Evolutionary conservation across 2,329 filamentous ascomycete species (phyloP), one percentile per base, ranked within the genome.

Genomic region (Colletotrichum musae): DNA sequence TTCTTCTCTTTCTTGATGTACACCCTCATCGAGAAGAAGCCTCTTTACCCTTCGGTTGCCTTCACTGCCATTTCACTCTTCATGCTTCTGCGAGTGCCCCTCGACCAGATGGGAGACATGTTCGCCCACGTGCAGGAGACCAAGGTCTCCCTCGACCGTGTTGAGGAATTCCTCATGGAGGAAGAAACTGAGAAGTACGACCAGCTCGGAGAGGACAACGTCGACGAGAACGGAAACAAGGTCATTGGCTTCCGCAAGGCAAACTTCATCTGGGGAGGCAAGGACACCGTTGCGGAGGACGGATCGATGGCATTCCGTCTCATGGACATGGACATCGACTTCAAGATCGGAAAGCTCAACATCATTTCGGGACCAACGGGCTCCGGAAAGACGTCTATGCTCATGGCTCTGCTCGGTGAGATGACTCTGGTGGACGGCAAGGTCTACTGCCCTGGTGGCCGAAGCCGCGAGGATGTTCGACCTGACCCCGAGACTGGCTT

Each of bases 91-190:
- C 92, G 96, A 56, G 93, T 98, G 61, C 96, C 96, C 5, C 85
- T 99, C 53, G 96, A 99, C 79, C 95, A 98, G 81, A 87, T 99
- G 62, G 96, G 96, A 58, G 96, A 99, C 80, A 99, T 99, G 96
- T 92, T 98, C 77, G 96, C 96, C 12, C 96, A 98, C 81, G 95
- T 99, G 4, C 94, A 98, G 82, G 96, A 99, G 81, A 94, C 95
- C 26, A 97, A 97, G 82, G 95, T 99, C 21, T 99, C 96, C 0
- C 91, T 99, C 59, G 95, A 98, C 76, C 95, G 96, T 85, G 94
- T 99, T 7, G 95, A 99, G 77, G 93, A 97, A 74, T 99, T 98
- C 75, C 81, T 99, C 50, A 91, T 88, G 66, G 96, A 99, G 78
- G 94, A 96, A 7, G 96, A 99, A 82, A 99, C 96, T 0, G 94